Percentiles rank a stretch among this genome's conserved stretches.
These are phyloP conservation scores for Penicillium sp. DNA, from an alignment of 2,329 filamentous ascomycete genomes.

Conservation along the genomic window DNA sequence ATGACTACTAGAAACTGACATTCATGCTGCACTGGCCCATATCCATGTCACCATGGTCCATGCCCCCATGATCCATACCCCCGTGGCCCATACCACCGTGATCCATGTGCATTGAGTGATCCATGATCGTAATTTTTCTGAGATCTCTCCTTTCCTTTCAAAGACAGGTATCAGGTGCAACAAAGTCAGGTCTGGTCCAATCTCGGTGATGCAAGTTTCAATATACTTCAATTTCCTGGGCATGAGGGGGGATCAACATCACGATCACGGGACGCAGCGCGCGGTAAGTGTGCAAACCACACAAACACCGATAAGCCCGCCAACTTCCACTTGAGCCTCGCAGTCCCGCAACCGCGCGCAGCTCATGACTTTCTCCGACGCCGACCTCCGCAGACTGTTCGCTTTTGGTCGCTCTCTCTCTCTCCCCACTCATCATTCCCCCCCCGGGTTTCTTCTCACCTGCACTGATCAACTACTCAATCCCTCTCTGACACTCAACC, in stretches of 20 bases:
- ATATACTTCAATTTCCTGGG: background rate
- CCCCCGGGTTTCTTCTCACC: background rate
- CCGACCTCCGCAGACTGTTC: background rate
- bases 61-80: conserved; percentile 50
- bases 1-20: conserved; percentile 46
- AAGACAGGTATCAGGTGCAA: background rate
- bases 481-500: too few species aligned
- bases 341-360: conserved; percentile 2
- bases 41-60: conserved; percentile 50
- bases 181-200: background rate
- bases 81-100: conserved; percentile 43
- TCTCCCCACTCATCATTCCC: too few species aligned
- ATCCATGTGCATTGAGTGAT: conserved; percentile 42
- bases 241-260: conserved; percentile 7
- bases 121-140: conserved; percentile 20
- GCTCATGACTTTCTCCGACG: background rate
- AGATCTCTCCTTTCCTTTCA: too few species aligned
- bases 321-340: background rate
- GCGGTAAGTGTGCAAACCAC: conserved; percentile 28
- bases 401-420: too few species aligned
- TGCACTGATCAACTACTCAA: background rate
- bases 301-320: conserved; percentile 29
- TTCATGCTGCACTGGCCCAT: conserved; percentile 85
- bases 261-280: conserved; percentile 5
- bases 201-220: background rate